Evolutionary conservation across 2,329 filamentous ascomycete species (phyloP).

Genomic region (Colletotrichum magnum): DNA sequence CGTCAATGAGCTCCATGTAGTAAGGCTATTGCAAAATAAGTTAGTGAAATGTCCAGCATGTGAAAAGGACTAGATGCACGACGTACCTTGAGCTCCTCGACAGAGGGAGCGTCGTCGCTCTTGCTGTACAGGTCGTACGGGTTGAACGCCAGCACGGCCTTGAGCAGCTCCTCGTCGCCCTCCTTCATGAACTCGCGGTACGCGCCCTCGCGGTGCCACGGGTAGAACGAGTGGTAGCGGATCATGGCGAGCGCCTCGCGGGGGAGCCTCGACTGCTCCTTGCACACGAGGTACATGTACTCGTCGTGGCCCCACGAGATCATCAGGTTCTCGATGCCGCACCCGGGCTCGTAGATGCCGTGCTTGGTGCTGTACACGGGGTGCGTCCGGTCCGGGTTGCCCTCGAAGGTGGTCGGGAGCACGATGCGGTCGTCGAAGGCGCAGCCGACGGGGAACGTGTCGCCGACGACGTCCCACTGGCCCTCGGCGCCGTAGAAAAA

Average conservation of each 20-base stretch:
- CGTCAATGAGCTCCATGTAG: constrained; percentile 59
- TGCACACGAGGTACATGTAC: constrained; percentile 89
- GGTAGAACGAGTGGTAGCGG: constrained; percentile 92
- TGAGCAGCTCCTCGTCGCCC: constrained; percentile 84
- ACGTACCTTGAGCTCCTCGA: constrained; percentile 77
- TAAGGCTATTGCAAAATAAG: constrained; percentile 48
- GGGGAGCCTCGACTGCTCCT: constrained; percentile 84
- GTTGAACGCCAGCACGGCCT: constrained; percentile 88
- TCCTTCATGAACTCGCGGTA: constrained; percentile 88
- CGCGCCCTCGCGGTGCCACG: constrained; percentile 87
- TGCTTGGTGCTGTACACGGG: constrained; percentile 80
- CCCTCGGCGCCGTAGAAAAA: constrained; percentile 87
- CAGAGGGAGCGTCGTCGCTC: constrained; percentile 83
- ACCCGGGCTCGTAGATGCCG: constrained; percentile 85
- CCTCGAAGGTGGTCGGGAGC: constrained; percentile 82
- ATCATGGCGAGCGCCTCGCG: constrained; percentile 92
- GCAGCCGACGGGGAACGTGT: constrained; percentile 86
- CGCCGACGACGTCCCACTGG: constrained; percentile 94
- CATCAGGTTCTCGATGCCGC: constrained; percentile 90
- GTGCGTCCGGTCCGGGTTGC: constrained; percentile 81
- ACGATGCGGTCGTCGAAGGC: constrained; percentile 83
- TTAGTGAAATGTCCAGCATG: not conserved
- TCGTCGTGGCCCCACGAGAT: constrained; percentile 92
- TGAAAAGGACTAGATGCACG: too few relatives aligned
- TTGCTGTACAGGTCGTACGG: constrained; percentile 95